A percentile compares a stretch with the other conserved stretches of the same genome.
Evolutionary conservation across 1,284 basidiomycete species (phyloP).

Genomic region (Fomitopsis betulina): DNA sequence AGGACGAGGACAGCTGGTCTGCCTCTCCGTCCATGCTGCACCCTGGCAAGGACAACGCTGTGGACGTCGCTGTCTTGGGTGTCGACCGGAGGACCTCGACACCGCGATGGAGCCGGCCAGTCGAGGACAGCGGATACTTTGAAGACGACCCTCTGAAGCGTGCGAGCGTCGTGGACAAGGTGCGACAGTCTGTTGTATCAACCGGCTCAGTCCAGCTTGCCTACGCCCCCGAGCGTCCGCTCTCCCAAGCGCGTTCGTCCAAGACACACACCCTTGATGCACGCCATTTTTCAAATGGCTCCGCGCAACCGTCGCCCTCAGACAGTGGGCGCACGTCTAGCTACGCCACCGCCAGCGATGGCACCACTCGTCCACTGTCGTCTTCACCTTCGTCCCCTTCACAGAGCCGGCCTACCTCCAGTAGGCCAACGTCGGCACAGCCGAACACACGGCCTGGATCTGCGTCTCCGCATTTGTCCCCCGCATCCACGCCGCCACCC

Average conservation of each 20-base stretch:
- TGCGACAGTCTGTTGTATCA: conserved; percentile 23
- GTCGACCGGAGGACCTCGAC: conserved; percentile 22
- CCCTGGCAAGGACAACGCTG: conserved; percentile 17
- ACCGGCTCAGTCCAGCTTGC: conserved; percentile 26
- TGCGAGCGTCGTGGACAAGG: conserved; percentile 18
- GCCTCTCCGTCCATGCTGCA: conserved; percentile 25
- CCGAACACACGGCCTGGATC: neutral
- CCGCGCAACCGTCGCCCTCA: neutral
- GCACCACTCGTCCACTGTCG: neutral
- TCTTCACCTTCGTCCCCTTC: conserved; percentile 11
- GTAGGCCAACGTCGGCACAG: neutral
- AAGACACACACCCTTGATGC: conserved; percentile 1
- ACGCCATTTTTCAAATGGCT: conserved; percentile 1
- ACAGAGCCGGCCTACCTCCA: conserved; percentile 1
- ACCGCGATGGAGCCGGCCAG: conserved; percentile 16
- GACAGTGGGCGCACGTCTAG: neutral
- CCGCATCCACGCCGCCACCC: conserved; percentile 12
- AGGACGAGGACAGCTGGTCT: conserved; percentile 39
- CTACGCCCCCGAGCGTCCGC: conserved; percentile 25
- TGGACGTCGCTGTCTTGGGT: conserved; percentile 6
- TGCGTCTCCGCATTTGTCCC: conserved; percentile 5
- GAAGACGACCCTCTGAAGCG: conserved; percentile 24
- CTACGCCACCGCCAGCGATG: neutral
- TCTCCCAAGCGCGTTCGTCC: conserved; percentile 12
- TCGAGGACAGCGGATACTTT: conserved; percentile 28